phyloP scores from a whole-genome alignment of 306 rosid species.

The Sicyos baderoa region DNA sequence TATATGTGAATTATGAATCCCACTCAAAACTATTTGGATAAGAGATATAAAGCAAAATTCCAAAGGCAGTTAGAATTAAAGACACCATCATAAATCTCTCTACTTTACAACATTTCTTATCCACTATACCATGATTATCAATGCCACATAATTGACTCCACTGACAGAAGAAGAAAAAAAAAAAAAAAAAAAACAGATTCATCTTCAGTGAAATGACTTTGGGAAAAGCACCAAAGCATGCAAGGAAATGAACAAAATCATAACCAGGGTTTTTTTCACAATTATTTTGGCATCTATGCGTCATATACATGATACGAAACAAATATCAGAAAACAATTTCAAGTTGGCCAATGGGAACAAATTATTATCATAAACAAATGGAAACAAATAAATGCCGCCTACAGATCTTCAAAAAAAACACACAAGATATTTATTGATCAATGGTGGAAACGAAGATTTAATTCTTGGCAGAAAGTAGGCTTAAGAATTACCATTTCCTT shows the following conservation, averaged over 20 bases:
- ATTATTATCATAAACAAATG: background rate
- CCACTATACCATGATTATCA: background rate
- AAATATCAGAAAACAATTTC: conserved; percentile 7
- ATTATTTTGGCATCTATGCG: background rate
- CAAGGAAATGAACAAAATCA: background rate
- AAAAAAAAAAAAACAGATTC: background rate
- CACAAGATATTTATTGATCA: background rate
- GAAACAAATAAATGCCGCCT: background rate
- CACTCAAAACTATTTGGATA: background rate
- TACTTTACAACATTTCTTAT: background rate
- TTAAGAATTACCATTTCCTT: conserved; percentile 59
- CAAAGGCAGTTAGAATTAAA: background rate
- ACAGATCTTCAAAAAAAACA: background rate
- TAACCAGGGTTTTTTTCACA: background rate
- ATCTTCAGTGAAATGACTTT: background rate
- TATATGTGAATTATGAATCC: too few species aligned
- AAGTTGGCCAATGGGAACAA: background rate
- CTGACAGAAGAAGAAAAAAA: background rate
- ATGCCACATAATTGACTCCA: background rate
- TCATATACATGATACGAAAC: background rate
- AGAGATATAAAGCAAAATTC: background rate
- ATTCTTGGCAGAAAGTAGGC: background rate
- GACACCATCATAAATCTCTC: background rate
- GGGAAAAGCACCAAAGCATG: background rate
- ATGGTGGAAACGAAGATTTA: background rate